Evolutionary conservation across 108 stramenopile genomes (phyloP).

Genomic region (Cyclotella cryptica): DNA sequence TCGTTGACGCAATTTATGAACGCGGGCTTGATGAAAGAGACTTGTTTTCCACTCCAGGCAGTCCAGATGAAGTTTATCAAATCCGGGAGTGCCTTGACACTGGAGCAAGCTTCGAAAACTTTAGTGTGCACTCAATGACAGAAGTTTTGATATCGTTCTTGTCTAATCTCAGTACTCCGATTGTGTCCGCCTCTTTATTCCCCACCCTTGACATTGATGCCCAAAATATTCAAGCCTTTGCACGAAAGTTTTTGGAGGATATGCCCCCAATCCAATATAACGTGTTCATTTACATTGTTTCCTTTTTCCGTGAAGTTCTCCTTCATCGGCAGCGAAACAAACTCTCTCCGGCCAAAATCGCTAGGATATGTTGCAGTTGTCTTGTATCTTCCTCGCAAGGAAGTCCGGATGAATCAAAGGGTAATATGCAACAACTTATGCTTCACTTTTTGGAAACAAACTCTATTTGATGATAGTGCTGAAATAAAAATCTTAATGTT

Average conservation of each 20-base stretch:
- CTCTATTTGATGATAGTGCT: constrained; percentile 38
- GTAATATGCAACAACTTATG: constrained; percentile 65
- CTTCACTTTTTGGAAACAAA: constrained; percentile 71
- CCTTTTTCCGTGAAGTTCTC: constrained; percentile 94
- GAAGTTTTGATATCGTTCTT: constrained; percentile 85
- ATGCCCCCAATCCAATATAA: constrained; percentile 95
- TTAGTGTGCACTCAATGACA: constrained; percentile 80
- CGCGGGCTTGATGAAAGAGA: constrained; percentile 86
- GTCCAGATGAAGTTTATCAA: constrained; percentile 74
- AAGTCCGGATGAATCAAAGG: constrained; percentile 57
- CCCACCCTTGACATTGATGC: constrained; percentile 88
- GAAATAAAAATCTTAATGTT: neutral
- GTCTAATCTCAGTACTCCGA: constrained; percentile 79
- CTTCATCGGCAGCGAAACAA: constrained; percentile 71
- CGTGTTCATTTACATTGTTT: constrained; percentile 96
- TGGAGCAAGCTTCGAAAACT: constrained; percentile 71
- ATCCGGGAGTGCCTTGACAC: constrained; percentile 94
- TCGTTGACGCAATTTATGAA: constrained; percentile 93
- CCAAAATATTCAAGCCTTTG: constrained; percentile 78
- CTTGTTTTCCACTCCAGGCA: constrained; percentile 83
- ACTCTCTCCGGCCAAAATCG: constrained; percentile 80
- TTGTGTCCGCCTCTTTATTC: constrained; percentile 81
- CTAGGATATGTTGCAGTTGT: constrained; percentile 78
- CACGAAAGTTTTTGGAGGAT: constrained; percentile 86
- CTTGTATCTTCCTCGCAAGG: constrained; percentile 67